Base-by-base conservation (phyloP, 352 stramenopile genomes). In the Pythium myriotylum region DNA sequence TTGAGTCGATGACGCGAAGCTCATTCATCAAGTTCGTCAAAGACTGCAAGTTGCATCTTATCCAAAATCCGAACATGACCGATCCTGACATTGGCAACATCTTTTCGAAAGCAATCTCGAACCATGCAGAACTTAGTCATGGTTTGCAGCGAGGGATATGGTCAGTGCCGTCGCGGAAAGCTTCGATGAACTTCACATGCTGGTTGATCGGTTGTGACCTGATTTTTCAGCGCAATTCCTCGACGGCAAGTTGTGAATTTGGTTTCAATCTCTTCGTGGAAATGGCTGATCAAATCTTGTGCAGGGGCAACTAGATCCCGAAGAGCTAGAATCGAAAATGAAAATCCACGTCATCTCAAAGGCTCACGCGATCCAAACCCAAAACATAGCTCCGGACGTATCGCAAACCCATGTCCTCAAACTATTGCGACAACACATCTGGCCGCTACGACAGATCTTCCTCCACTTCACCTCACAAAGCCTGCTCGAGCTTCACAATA, bases 371-470 rank as follows among this genome's bases (percentile, higher is more conserved):
- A 90, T 92, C 22, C 59, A 67, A 16, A 73, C 77, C 5, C 81
- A 91, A 43, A 79, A 83, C 14, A 65, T 92, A 9, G 83, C 81
- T 1, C 83, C 83, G 0, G 83, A 92, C 46, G 67, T 91, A 14
- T 88, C 81, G 3, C 81, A 89, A 50, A 54, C 54, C 4, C 81
- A 91, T 56, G 83, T 92, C 14, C 72, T 89, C 61, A 86, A 89
- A 54, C 72, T 92, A 17, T 54, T 92, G 22, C 79, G 65, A 12
- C 76, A 90, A 23, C 65, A 87, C 20, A 73, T 91, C 16, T 92
- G 83, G 83, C 76, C 77, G 12, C 53, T 92, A 54, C 88, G 89
- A 51, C 83, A 92, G 29, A 82, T 89, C 39, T 92, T 92, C 59
- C 86, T 73, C 13, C 83, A 92, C 24, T 91, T 92, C 45, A 74